phyloP scores from a whole-genome alignment of 73 alveolate genomes.

The Paraurostyla sp. region DNA sequence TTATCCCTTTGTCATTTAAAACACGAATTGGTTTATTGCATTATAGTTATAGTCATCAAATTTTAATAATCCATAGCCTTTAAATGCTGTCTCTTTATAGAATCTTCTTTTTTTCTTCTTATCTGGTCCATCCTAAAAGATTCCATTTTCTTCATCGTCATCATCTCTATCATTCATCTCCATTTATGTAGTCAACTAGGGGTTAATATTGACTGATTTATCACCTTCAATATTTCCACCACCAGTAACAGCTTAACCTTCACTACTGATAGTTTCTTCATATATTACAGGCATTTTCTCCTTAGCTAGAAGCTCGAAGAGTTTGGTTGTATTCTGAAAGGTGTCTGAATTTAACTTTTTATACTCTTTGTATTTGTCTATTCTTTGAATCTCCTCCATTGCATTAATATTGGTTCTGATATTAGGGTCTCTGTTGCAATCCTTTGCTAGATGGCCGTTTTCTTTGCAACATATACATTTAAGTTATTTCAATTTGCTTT shows the following conservation, averaged over 20 bases:
- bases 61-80: constrained; percentile 44
- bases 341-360: constrained; percentile 14
- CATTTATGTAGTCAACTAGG: too few species aligned
- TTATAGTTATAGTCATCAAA: constrained; percentile 61
- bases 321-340: neutral
- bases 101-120: neutral
- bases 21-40: constrained; percentile 15
- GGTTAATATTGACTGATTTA: neutral
- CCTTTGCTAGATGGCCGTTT: constrained; percentile 66
- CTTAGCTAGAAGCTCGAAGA: constrained; percentile 16
- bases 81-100: constrained; percentile 5
- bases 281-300: constrained; percentile 42
- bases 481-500: neutral
- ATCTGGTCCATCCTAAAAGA: neutral
- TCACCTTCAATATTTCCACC: neutral
- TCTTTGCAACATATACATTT: constrained; percentile 60
- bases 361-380: constrained; percentile 43
- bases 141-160: neutral
- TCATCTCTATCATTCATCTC: neutral
- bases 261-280: constrained; percentile 20
- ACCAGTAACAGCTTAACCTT: neutral
- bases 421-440: constrained; percentile 74
- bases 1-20: neutral
- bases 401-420: constrained; percentile 50
- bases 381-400: constrained; percentile 54